Base-by-base conservation (phyloP, 352 stramenopile genomes). In the Globisporangium spiculum region DNA sequence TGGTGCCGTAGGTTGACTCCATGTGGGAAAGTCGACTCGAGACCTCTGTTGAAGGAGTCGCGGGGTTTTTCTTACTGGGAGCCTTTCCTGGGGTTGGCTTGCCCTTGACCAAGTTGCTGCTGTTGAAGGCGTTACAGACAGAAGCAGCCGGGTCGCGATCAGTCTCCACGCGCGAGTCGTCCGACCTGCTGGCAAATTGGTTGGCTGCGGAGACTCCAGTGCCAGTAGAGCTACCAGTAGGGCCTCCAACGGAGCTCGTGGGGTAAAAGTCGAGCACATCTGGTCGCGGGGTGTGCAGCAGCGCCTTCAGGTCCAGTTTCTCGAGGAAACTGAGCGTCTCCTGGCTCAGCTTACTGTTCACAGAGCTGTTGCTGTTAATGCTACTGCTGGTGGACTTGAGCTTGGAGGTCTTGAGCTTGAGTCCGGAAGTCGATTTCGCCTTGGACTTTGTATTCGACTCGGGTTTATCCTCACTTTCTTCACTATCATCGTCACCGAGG, bases 1-100 rank as follows among this genome's bases (percentile, higher is more conserved):
- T 77, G 1, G 83, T 92, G 18, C 86, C 86, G 61, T 94, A 94
- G 14, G 73, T 83, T 32, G 73, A 76, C 63, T 86, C 83, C 74
- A 94, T 86, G 62, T 90, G 68, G 0, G 79, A 79, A 1, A 92
- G 62, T 1, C 84, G 80, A 8, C 72, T 66, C 1, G 67, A 41
- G 12, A 64, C 54, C 41, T 71, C 54, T 5, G 27, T 12, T 30
- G 30, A 26, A 9, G 30, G 16, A 1, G 20, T 9, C 0, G 18
- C 24, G 1, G 22, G 18, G 1, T 56, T 18, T 63, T 48, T 65
- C 54, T 54, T 68, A 12, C 44, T 20, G 0, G 8, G 22, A 26
- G 38, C 41, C 36, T 65, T 53, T 16, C 18, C 24, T 2, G 30
- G 14, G 1, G 12, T 18, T 22, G 55, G 3, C 7, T 61, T 61